phyloP scores from a whole-genome alignment of 352 stramenopile genomes.

The Peronospora destructor region DNA sequence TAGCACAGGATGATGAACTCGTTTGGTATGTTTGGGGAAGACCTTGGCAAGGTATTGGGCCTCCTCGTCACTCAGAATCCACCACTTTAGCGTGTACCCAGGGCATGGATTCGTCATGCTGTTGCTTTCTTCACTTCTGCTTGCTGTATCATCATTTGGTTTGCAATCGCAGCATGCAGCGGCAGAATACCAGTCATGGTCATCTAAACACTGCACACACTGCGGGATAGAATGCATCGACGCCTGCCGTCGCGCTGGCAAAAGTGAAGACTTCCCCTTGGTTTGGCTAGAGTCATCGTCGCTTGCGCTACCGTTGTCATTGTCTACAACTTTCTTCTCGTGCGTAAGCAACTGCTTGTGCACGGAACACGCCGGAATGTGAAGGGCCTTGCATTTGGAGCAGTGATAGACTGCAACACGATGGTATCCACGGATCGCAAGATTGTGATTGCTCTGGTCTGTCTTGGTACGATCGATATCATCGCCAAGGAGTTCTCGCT shows the following conservation, averaged over 20 bases:
- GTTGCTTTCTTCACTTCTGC: slow-evolving; percentile 1
- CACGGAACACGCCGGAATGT: slow-evolving; percentile 41
- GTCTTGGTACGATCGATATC: slow-evolving; percentile 6
- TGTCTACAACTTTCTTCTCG: slow-evolving; percentile 32
- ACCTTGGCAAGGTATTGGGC: slow-evolving; percentile 56
- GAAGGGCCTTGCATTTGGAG: slow-evolving; percentile 36
- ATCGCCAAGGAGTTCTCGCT: slow-evolving; percentile 7
- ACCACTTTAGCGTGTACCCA: slow-evolving; percentile 42
- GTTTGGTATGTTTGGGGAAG: slow-evolving; percentile 37
- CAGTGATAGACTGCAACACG: slow-evolving; percentile 64
- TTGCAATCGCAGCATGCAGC: slow-evolving; percentile 31
- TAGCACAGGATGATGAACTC: slow-evolving; percentile 53
- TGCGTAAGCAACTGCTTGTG: slow-evolving; percentile 48
- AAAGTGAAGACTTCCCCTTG: slow-evolving; percentile 4
- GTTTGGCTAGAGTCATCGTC: slow-evolving; percentile 1
- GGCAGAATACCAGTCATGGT: slow-evolving; percentile 35
- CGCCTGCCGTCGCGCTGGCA: slow-evolving; percentile 2
- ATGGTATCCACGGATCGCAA: slow-evolving; percentile 63
- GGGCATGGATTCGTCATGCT: slow-evolving; percentile 6
- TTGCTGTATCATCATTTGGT: slow-evolving; percentile 2
- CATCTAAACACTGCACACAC: slow-evolving; percentile 47
- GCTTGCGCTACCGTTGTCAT: neutral
- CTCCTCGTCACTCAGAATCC: slow-evolving; percentile 71
- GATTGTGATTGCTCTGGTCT: slow-evolving; percentile 11
- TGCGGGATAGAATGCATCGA: slow-evolving; percentile 35